Base-by-base conservation (phyloP, 768 basidiomycete species). In the Boletus edulis region DNA sequence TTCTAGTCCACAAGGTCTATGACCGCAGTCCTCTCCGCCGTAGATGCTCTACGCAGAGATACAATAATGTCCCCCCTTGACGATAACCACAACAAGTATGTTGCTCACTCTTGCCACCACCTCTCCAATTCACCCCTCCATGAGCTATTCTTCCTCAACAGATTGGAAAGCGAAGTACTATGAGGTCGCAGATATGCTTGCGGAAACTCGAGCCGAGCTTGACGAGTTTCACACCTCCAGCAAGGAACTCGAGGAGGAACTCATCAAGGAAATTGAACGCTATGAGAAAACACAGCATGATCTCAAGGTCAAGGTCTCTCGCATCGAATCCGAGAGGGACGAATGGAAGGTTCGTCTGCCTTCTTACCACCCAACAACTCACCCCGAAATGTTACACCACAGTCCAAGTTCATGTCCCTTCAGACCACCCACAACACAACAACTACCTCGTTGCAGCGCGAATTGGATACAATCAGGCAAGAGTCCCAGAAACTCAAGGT, bases 401-500 rank as follows among this genome's bases (percentile, higher is more conserved):
- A 91, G 88, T 76, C 78, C 68, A 92, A 91, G 74, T 94, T 91
- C 72, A 85, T 92, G 82, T 81, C 86, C 44, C 81, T 94, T 46
- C 91, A 94, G 78, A 92, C 91, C 34, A 87, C 79, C 34, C 91
- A 98, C 69, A 96, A 97, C 66, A 90, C 90, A 17, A 92, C 92
- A 0, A 88, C 89, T 5, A 85, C 89, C 2, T 93, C 93, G 50
- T 81, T 99, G 59, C 96, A 98, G 71, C 87, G 91, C 54, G 91
- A 98, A 72, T 78, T 95, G 43, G 94, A 96, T 64, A 83, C 81
- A 52, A 78, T 91, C 37, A 82, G 92, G 53, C 84, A 89, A 65
- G 85, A 87, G 56, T 80, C 86, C 58, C 87, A 88, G 66, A 76
- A 77, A 47, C 71, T 82, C 57, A 89, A 89, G 72, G 75, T 88